phyloP scores from a whole-genome alignment of 495 filamentous ascomycete species.

The Choiromyces venosus region DNA sequence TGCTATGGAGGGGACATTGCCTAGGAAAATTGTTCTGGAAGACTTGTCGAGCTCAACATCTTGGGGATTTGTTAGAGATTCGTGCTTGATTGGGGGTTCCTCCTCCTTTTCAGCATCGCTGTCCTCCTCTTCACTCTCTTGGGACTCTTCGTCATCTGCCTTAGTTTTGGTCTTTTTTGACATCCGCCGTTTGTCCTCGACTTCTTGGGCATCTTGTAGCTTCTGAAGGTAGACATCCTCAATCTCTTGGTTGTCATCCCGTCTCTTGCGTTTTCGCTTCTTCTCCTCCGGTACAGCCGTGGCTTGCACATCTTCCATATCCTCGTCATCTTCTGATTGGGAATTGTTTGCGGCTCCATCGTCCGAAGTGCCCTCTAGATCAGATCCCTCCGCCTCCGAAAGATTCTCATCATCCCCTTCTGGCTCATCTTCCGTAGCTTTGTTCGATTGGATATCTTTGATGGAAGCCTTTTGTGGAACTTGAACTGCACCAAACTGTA shows the following conservation, averaged over 20 bases:
- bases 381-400: background rate
- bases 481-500: slow-evolving; percentile 64
- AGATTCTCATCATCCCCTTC: slow-evolving; percentile 13
- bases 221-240: slow-evolving; percentile 76
- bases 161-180: slow-evolving; percentile 47
- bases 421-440: slow-evolving; percentile 27
- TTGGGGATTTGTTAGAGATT: slow-evolving; percentile 47
- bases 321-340: slow-evolving; percentile 35
- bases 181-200: slow-evolving; percentile 49
- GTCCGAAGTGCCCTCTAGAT: slow-evolving; percentile 37
- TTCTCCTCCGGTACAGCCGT: slow-evolving; percentile 28
- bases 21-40: slow-evolving; percentile 83
- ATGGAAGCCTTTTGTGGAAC: slow-evolving; percentile 47
- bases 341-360: slow-evolving; percentile 41
- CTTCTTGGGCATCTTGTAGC: slow-evolving; percentile 56
- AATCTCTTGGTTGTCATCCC: slow-evolving; percentile 63
- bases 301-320: slow-evolving; percentile 44
- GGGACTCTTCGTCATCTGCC: slow-evolving; percentile 47
- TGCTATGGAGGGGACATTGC: slow-evolving; percentile 76
- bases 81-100: slow-evolving; percentile 48
- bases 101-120: slow-evolving; percentile 39
- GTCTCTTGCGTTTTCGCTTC: slow-evolving; percentile 73
- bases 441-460: slow-evolving; percentile 27
- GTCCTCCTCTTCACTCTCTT: slow-evolving; percentile 39
- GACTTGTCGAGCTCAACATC: slow-evolving; percentile 73